Evolutionary conservation across 139 green algal species (phyloP).

Genomic region (Asterochloris sp.): DNA sequence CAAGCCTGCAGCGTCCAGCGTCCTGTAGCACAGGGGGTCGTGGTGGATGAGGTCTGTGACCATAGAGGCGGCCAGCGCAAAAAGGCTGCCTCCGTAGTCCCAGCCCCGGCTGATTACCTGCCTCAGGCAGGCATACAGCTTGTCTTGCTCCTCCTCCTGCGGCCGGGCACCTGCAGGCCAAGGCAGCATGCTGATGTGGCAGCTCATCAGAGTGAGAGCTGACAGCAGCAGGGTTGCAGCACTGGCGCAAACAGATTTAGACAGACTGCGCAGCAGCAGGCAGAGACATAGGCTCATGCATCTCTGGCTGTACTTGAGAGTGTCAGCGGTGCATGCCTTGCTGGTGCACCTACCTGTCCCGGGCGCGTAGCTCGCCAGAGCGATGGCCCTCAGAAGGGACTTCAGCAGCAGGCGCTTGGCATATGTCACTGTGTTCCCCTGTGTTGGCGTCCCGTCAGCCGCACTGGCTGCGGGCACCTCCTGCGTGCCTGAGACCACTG

Average conservation of each 20-base stretch:
- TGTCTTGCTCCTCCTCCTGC: slow-evolving; percentile 30
- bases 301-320: too few species aligned
- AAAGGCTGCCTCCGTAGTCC: slow-evolving; percentile 87
- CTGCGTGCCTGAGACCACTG: neutral
- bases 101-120: slow-evolving; percentile 62
- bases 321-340: too few species aligned
- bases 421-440: slow-evolving; percentile 40
- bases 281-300: too few species aligned
- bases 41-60: slow-evolving; percentile 89
- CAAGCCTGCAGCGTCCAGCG: slow-evolving; percentile 72
- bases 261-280: too few species aligned
- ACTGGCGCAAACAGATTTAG: too few species aligned
- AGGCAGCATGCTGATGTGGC: neutral
- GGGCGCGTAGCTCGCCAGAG: slow-evolving; percentile 74
- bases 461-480: neutral
- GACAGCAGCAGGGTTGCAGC: too few species aligned
- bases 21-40: slow-evolving; percentile 81
- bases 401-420: slow-evolving; percentile 78
- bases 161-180: neutral
- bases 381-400: slow-evolving; percentile 80
- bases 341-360: slow-evolving; percentile 28
- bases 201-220: slow-evolving; percentile 38
- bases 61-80: slow-evolving; percentile 82
- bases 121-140: slow-evolving; percentile 56
- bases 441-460: neutral